Base-by-base conservation (phyloP, 306 rosid species). In the Parietaria judaica region DNA sequence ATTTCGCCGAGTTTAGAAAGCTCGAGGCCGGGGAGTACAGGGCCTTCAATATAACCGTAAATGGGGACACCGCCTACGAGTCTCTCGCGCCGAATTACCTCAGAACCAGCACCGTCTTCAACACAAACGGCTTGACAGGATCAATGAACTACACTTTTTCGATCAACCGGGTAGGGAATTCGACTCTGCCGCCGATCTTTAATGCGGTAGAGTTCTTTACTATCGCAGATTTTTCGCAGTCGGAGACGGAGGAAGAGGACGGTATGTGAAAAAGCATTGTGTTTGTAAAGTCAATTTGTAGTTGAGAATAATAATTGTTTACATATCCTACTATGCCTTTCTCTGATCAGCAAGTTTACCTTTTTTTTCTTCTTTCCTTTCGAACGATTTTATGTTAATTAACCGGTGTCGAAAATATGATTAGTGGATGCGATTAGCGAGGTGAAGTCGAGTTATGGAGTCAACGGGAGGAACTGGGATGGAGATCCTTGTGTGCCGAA, bases 181-280 rank as follows among this genome's bases (percentile, higher is more conserved):
- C 86, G 39, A 79, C 77, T 11, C 84, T 36, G 17, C 85, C 88
- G 60, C 92, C 92, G 2, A 77, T 85, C 62, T 72, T 85, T 38
- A 85, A 85, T 60, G 92, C 75, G 44, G 11, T 77, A n/a, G 92
- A 82, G 65, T 35, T 66, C 44, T 85, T 74, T 66, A 1, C 45
- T 3, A 45, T 6, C 6, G 66, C 63, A 14, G 78, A 81, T 55
- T 63, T 77, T 31, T 67, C 59, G 12, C 68, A 72, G 6, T 39
- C 51, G 2, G 72, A 74, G 44, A 81, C 91, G 16, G 46, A 74
- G 49, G 66, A 49, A 67, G 75, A 58, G 34, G 78, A 81, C 47
- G 81, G 91, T 84, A 74, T 34, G 60, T 53, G 51, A n/a, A 4
- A 4, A 39, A 41, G 31, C 31, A 0, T 23, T 23, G 31, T 23